Conservation (phyloP, 2,329 filamentous ascomycete genomes). For the Diaporthe vaccinii region DNA sequence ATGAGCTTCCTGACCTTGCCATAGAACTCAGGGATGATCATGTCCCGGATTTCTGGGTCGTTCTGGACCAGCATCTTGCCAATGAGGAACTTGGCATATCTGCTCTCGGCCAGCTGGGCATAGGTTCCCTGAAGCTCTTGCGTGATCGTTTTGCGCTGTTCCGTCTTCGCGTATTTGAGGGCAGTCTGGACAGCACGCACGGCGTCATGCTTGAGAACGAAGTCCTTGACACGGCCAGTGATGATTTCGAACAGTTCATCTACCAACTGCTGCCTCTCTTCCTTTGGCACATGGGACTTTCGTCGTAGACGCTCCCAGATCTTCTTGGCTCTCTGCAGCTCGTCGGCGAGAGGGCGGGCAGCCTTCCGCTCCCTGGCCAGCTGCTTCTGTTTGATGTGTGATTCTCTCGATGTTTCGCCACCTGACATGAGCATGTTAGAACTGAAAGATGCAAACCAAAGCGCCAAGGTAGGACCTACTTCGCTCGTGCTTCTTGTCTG, state of each 20-base stretch:
- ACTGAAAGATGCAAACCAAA: not conserved
- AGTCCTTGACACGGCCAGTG: slow-evolving; percentile 91
- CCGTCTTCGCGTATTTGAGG: slow-evolving; percentile 91
- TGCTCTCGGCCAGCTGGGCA: slow-evolving; percentile 88
- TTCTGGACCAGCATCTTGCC: slow-evolving; percentile 96
- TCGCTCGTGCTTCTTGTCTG: slow-evolving; percentile 58
- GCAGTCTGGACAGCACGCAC: slow-evolving; percentile 97
- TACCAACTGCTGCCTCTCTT: slow-evolving; percentile 89
- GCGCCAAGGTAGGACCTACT: slow-evolving; percentile 50
- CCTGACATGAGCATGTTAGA: not conserved
- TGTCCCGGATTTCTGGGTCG: slow-evolving; percentile 85
- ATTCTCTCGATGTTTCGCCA: slow-evolving; percentile 81
- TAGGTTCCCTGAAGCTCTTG: slow-evolving; percentile 89
- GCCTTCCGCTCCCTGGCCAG: slow-evolving; percentile 90
- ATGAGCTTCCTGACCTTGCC: slow-evolving; percentile 93
- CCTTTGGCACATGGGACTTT: slow-evolving; percentile 92
- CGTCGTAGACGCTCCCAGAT: slow-evolving; percentile 94
- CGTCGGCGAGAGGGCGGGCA: slow-evolving; percentile 92
- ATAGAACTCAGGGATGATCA: slow-evolving; percentile 95
- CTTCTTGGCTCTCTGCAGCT: slow-evolving; percentile 91
- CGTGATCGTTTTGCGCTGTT: slow-evolving; percentile 89
- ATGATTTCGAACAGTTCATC: slow-evolving; percentile 92
- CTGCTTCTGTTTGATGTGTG: slow-evolving; percentile 93
- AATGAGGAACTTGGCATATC: slow-evolving; percentile 97
- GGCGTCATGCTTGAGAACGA: slow-evolving; percentile 98